Percentiles rank a stretch among this genome's conserved stretches.
Conservation (phyloP, 164 flowering plant species). For the Nymphaea thermarum region DNA sequence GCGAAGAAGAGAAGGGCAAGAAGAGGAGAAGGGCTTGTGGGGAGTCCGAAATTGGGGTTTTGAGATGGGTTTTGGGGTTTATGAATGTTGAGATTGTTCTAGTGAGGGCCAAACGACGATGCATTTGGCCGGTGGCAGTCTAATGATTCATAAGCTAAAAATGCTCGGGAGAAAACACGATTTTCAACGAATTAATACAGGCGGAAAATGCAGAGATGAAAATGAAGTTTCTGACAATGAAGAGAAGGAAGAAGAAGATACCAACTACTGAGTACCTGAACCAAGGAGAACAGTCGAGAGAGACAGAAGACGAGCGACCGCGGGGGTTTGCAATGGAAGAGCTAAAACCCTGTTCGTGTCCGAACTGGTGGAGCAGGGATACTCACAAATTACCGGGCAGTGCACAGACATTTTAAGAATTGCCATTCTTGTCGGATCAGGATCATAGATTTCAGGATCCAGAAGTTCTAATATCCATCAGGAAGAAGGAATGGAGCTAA, state of each 20-base stretch:
- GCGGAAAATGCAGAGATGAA: background rate
- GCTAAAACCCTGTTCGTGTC: background rate
- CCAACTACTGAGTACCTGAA: background rate
- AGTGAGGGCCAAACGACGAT: conserved; percentile 8
- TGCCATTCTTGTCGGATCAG: no score
- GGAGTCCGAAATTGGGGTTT: background rate
- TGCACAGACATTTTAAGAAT: no score
- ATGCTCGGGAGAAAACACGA: background rate
- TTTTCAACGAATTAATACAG: background rate
- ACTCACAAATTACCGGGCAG: no score
- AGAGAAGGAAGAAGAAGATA: background rate
- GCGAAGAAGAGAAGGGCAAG: background rate
- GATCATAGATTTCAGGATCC: no score
- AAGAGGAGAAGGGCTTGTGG: background rate
- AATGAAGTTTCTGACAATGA: background rate
- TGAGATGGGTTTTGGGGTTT: background rate
- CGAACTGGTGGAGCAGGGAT: background rate
- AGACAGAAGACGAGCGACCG: background rate
- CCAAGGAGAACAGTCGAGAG: background rate
- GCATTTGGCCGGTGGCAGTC: conserved; percentile 9
- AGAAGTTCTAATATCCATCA: no score
- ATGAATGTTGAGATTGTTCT: background rate
- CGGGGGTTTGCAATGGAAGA: background rate
- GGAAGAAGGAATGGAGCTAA: no score
- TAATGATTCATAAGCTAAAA: background rate